Conservation (phyloP, 2,329 filamentous ascomycete species). For the Colletotrichum tropicale region DNA sequence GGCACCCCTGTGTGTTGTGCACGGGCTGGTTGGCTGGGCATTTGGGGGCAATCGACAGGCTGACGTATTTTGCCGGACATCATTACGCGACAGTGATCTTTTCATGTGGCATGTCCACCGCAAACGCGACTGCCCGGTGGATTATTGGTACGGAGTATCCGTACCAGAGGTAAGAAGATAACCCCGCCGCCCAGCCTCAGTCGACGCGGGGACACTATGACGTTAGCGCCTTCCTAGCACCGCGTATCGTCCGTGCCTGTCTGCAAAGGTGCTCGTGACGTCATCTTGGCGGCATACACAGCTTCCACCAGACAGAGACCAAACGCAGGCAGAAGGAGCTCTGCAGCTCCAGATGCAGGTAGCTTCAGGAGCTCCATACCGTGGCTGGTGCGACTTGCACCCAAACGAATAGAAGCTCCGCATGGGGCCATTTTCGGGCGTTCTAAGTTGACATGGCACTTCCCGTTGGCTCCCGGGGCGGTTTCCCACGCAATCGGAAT, state of each 20-base stretch:
- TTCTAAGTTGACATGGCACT: not conserved
- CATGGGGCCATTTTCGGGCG: not conserved
- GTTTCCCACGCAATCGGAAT: not conserved
- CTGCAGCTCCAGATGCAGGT: not conserved
- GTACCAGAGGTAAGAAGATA: not conserved
- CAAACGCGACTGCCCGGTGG: constrained; percentile 1
- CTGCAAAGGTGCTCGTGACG: not conserved
- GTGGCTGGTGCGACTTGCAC: constrained; percentile 9
- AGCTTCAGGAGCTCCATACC: constrained; percentile 2
- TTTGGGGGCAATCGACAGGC: constrained; percentile 4
- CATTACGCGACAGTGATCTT: constrained; percentile 11
- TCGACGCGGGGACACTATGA: constrained; percentile 7
- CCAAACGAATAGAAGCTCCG: not conserved
- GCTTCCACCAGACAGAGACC: not conserved
- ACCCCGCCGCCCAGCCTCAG: not conserved
- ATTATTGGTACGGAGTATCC: not conserved
- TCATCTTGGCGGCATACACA: not conserved
- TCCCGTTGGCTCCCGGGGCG: not conserved
- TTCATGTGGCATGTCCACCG: constrained; percentile 9
- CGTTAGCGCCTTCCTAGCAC: not conserved
- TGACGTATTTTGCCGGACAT: constrained; percentile 9
- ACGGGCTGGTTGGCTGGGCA: constrained; percentile 10
- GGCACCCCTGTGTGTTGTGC: not conserved
- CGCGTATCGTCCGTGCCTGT: not conserved
- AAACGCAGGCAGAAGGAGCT: not conserved